phyloP scores from a whole-genome alignment of 306 rosid genomes.

The Lathyrus oleraceus region DNA sequence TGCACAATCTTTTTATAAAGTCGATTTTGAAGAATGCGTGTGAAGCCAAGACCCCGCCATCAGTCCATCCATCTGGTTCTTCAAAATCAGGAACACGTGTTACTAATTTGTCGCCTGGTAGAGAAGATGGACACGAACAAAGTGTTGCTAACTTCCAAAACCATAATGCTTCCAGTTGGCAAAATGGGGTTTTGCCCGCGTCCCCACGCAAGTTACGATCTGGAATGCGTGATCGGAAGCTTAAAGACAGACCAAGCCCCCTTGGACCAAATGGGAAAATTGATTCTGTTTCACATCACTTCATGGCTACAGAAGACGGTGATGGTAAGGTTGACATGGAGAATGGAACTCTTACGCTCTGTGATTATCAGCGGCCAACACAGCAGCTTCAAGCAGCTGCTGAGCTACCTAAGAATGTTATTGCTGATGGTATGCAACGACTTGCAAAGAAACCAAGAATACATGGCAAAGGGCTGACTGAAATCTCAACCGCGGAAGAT shows the following conservation, averaged over 20 bases:
- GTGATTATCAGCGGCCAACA: constrained; percentile 82
- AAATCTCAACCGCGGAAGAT: constrained; percentile 53
- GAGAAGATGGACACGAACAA: constrained; percentile 81
- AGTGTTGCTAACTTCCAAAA: constrained; percentile 50
- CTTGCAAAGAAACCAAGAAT: constrained; percentile 65
- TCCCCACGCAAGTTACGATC: constrained; percentile 79
- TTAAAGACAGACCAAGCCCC: constrained; percentile 88
- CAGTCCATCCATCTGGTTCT: constrained; percentile 49
- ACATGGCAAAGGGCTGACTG: constrained; percentile 53
- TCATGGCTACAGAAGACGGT: constrained; percentile 62
- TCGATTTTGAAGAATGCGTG: constrained; percentile 90
- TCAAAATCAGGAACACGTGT: constrained; percentile 56
- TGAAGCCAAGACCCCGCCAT: constrained; percentile 89
- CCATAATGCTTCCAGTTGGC: constrained; percentile 66
- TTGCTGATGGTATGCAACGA: constrained; percentile 43
- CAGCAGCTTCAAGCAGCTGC: constrained; percentile 82
- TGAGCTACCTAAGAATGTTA: constrained; percentile 72
- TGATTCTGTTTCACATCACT: constrained; percentile 55
- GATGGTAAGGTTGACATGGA: constrained; percentile 61
- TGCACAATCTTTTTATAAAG: constrained; percentile 82
- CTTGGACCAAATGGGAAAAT: constrained; percentile 96
- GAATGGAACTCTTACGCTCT: constrained; percentile 67
- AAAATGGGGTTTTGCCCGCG: constrained; percentile 75
- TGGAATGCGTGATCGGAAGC: constrained; percentile 71
- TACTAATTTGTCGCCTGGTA: constrained; percentile 58